Base-by-base conservation (phyloP, 2,329 filamentous ascomycete genomes). In the Kalmusia sp. region DNA sequence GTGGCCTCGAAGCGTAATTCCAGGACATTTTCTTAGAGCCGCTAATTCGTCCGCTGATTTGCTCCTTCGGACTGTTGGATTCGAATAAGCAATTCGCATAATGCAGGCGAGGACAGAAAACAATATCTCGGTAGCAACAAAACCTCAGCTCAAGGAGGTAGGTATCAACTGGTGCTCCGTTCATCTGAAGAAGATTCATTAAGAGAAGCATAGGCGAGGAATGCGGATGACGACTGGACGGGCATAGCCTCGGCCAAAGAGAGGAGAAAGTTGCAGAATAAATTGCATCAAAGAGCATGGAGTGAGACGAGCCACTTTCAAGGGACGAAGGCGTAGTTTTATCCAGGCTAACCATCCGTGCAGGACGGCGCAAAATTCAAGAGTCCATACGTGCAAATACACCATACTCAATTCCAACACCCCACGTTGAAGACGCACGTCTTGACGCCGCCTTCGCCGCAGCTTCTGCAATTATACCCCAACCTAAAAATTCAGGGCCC, bases 251-350 rank as follows among this genome's bases (percentile, higher is more conserved):
- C 47, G 33, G 34, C 55, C 28, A 54, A 56, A 19, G 58, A 55
- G 31, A 38, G 60, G 17, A 37, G 58, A 11, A 58, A 55, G 30
- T 9, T 52, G 33, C 58, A 63, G 27, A 63, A 63, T 41, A 25
- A 53, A n/a, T 17, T 61, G 30, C 48, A 59, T 52, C 58, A 61
- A 37, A 19, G 60, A 27, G 55, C 57, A 34, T 57, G 55, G 55
- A 39, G 57, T 60, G 51, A 39, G 54, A n/a, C n/a, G n/a, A n/a
- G n/a, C n/a, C n/a, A n/a, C n/a, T n/a, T n/a, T n/a, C n/a, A n/a
- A n/a, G n/a, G n/a, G n/a, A n/a, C n/a, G n/a, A n/a, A n/a, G n/a
- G n/a, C n/a, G n/a, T n/a, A n/a, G n/a, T n/a, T n/a, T 50, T 33
- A 21, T 24, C 34, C 2, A 28, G n/a, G 6, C 34, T 46, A 12